Evolutionary conservation across 2,329 filamentous ascomycete genomes (phyloP).

Genomic region (Fusarium domesticum): DNA sequence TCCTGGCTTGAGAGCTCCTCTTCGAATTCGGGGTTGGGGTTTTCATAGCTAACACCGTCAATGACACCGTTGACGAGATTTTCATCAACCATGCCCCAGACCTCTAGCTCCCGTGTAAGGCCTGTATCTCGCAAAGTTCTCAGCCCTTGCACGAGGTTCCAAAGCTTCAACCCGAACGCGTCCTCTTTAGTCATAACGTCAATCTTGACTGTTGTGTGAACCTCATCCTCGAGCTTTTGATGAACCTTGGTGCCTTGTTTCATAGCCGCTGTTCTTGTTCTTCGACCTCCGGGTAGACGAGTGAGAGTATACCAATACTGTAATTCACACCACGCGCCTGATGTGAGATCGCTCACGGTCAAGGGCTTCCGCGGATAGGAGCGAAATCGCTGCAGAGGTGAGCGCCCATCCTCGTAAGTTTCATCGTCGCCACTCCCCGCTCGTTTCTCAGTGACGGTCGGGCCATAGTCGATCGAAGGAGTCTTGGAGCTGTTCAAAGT

Average conservation of each 20-base stretch:
- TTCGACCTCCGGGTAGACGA: conserved; percentile 66
- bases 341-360: conserved; percentile 82
- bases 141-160: conserved; percentile 88
- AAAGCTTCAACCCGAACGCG: conserved; percentile 74
- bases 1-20: conserved; percentile 47
- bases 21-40: conserved; percentile 71
- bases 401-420: conserved; percentile 35
- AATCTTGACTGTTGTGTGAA: conserved; percentile 73
- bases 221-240: conserved; percentile 77
- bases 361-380: conserved; percentile 73
- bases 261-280: conserved; percentile 78
- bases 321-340: conserved; percentile 92
- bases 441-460: conserved; percentile 9
- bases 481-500: conserved; percentile 33
- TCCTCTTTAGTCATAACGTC: conserved; percentile 75
- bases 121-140: conserved; percentile 69
- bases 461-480: conserved; percentile 12
- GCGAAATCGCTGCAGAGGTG: conserved; percentile 75
- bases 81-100: conserved; percentile 82
- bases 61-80: conserved; percentile 87
- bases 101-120: conserved; percentile 70
- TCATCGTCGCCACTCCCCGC: conserved; percentile 7
- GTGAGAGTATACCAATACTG: conserved; percentile 89
- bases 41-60: conserved; percentile 75
- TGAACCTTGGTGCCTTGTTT: conserved; percentile 76